A percentile compares a stretch with the other conserved stretches of the same genome.
These are phyloP conservation scores for Ustilago cynodontis DNA, from an alignment of 1,284 basidiomycete genomes.

Conservation along the genomic window DNA sequence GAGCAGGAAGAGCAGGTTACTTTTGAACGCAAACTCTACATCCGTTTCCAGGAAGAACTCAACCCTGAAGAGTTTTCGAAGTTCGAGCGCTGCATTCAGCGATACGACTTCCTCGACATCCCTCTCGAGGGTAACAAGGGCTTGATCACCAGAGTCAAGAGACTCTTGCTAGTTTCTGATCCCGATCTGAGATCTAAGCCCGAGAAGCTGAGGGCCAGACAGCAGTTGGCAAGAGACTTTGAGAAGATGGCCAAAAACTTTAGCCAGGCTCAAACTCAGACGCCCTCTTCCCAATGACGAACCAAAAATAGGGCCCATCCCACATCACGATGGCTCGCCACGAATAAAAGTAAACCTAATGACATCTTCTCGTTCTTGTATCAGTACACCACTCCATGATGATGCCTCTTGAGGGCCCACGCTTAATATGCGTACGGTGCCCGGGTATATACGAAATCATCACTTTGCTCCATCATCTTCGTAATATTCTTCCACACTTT, in stretches of 20 bases:
- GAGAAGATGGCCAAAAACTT: slow-evolving; percentile 57
- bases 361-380: slow-evolving; percentile 1
- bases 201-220: slow-evolving; percentile 48
- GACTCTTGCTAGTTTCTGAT: slow-evolving; percentile 57
- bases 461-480: slow-evolving; percentile 2
- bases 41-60: slow-evolving; percentile 55
- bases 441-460: neutral
- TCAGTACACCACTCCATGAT: slow-evolving; percentile 5
- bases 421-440: slow-evolving; percentile 3
- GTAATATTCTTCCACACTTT: neutral
- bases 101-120: slow-evolving; percentile 64
- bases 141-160: slow-evolving; percentile 61
- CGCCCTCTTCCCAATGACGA: neutral
- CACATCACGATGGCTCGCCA: too few relatives aligned
- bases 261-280: slow-evolving; percentile 20
- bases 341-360: neutral
- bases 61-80: slow-evolving; percentile 52
- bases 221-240: slow-evolving; percentile 62
- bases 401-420: neutral
- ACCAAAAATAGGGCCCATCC: neutral
- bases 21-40: slow-evolving; percentile 57
- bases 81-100: slow-evolving; percentile 62
- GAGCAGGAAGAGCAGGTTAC: slow-evolving; percentile 17
- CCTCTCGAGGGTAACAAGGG: slow-evolving; percentile 60
- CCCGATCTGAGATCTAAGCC: slow-evolving; percentile 53